Evolutionary conservation across 2,329 filamentous ascomycete genomes (phyloP).

Genomic region (Gliomastix tumulicola): DNA sequence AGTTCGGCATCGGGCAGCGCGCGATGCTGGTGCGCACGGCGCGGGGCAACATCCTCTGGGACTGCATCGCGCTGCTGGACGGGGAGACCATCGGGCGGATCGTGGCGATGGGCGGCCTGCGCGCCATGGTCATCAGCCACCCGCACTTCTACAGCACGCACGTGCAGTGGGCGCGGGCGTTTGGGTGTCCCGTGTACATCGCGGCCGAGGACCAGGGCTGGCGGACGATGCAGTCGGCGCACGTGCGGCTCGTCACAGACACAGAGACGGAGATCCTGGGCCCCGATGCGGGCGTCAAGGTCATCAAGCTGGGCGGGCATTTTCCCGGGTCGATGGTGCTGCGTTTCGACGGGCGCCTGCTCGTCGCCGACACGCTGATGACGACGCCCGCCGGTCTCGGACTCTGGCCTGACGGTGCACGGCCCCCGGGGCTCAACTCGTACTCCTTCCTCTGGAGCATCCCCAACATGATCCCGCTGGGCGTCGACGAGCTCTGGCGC

Average conservation of each 20-base stretch:
- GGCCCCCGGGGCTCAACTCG: conserved; percentile 38
- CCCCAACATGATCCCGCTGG: conserved; percentile 67
- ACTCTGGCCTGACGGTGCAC: conserved; percentile 32
- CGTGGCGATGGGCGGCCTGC: conserved; percentile 54
- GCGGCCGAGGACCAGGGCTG: conserved; percentile 59
- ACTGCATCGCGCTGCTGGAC: conserved; percentile 66
- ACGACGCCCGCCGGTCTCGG: conserved; percentile 54
- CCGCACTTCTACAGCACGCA: conserved; percentile 80
- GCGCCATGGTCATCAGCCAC: conserved; percentile 69
- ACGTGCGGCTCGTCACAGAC: conserved; percentile 38
- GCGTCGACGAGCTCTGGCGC: conserved; percentile 50
- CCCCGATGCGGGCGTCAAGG: conserved; percentile 42
- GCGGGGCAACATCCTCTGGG: conserved; percentile 71
- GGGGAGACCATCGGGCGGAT: conserved; percentile 52
- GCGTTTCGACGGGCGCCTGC: conserved; percentile 53
- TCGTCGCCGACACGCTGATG: conserved; percentile 72
- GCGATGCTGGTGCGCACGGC: conserved; percentile 61
- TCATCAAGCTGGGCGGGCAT: conserved; percentile 70
- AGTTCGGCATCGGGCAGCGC: conserved; percentile 70
- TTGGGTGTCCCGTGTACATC: conserved; percentile 64
- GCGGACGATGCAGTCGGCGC: conserved; percentile 41
- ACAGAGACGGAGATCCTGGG: conserved; percentile 30
- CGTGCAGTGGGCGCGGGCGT: conserved; percentile 63
- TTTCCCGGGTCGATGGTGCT: conserved; percentile 69
- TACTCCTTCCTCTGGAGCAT: conserved; percentile 74